Base-by-base conservation (phyloP, 257 asterid genomes). In the Cordia subcordata region DNA sequence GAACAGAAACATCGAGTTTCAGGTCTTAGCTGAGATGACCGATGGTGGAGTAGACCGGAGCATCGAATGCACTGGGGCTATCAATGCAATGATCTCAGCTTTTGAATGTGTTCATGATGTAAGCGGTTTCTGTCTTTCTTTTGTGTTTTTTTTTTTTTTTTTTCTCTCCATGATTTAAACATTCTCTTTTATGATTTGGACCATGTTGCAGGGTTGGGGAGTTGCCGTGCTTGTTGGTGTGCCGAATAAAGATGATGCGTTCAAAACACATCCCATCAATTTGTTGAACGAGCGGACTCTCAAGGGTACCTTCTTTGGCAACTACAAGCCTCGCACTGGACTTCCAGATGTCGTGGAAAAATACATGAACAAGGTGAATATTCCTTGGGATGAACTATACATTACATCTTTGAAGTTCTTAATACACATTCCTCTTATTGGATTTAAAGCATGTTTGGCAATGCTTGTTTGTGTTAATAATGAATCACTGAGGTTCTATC, bases 61-160 rank as follows among this genome's bases (percentile, higher is more conserved):
- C 44, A 80, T 89, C 0, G 95, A 89, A 45, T 84, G 97, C 53
- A 89, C 92, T 0, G 95, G 95, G 40, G 79, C 85, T 67, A 10
- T 79, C 74, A 78, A 61, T 15, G 85, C 94, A 23, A 86, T 83
- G 94, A 82, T 88, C 75, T 86, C 95, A 4, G 91, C 96, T 39
- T 88, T 86, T 32, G 96, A 89, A 71, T 86, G 95, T 51, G 91
- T 86, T 66, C 95, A 84, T 46, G 94, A 86, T 70, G 92, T 27
- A 27, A 27, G 35, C 6, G 6, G 4, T 27, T 1, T 27, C 35
- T 27, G 35, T 27, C 35, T 1, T 27, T 27, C 35, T 27, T 1
- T 27, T 6, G 35, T 27, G 6, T 27, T 6, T 27, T 3, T 27
- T 3, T 27, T 27, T 27, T 27, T 6, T 27, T 3, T 27, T 3